These are phyloP conservation scores for Phaffia tasmanica DNA, from an alignment of 768 basidiomycete genomes.

Conservation along the genomic window DNA sequence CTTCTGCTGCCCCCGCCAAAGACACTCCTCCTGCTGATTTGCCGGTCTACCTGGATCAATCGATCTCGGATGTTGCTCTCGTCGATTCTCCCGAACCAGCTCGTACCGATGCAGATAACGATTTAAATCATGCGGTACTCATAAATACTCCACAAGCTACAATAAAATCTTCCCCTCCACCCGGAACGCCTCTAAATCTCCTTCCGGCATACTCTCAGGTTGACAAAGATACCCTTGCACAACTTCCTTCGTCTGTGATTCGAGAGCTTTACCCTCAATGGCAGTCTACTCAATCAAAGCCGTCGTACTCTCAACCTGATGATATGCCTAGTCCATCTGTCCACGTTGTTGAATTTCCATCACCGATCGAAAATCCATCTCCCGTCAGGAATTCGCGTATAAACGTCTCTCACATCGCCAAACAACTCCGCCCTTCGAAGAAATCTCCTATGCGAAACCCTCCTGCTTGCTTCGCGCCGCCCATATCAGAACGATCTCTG, in stretches of 20 bases:
- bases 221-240: conserved; percentile 6
- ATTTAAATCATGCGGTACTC: background rate
- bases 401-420: conserved; percentile 8
- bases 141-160: background rate
- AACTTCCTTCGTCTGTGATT: conserved; percentile 8
- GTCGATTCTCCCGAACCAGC: too few species aligned
- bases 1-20: background rate
- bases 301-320: background rate
- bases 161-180: conserved; percentile 4
- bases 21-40: background rate
- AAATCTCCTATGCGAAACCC: background rate
- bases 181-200: conserved; percentile 1
- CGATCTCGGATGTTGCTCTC: background rate
- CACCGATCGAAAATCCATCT: conserved; percentile 1
- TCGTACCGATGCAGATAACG: background rate
- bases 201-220: conserved; percentile 11
- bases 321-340: background rate
- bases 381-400: background rate
- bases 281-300: background rate
- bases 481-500: too few species aligned
- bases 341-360: background rate
- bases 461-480: background rate
- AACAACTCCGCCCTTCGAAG: conserved; percentile 4
- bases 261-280: conserved; percentile 20
- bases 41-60: background rate